These are phyloP conservation scores for Daldinia sp. DNA, from an alignment of 2,329 filamentous ascomycete species.

Conservation along the genomic window DNA sequence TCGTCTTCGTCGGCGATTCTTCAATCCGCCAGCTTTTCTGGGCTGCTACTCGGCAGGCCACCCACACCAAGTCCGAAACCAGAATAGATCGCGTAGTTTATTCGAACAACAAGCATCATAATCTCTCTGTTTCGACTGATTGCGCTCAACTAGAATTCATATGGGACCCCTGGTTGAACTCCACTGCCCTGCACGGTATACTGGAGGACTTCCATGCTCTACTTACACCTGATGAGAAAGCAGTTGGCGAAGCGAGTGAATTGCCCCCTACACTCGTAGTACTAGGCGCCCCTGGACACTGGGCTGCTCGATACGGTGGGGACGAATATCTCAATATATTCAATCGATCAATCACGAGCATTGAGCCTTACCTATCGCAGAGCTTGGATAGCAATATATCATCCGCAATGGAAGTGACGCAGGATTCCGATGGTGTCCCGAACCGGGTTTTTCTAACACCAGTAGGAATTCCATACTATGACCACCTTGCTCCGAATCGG, in stretches of 20 bases:
- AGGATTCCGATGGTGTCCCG: conserved; percentile 18
- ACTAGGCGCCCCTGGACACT: conserved; percentile 62
- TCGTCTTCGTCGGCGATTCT: conserved; percentile 70
- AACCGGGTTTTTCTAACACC: conserved; percentile 54
- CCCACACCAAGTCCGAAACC: background rate
- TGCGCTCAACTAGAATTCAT: conserved; percentile 62
- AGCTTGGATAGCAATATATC: conserved; percentile 37
- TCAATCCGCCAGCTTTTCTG: conserved; percentile 68
- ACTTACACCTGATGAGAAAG: conserved; percentile 29
- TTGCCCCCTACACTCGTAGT: conserved; percentile 57
- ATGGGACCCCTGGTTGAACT: conserved; percentile 71
- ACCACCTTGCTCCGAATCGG: conserved; percentile 52
- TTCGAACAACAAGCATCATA: conserved; percentile 51
- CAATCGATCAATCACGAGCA: conserved; percentile 53
- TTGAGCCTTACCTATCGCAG: conserved; percentile 51
- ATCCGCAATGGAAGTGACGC: background rate
- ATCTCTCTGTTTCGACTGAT: conserved; percentile 54
- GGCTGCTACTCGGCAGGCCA: conserved; percentile 52
- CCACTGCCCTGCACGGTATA: conserved; percentile 52
- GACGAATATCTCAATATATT: conserved; percentile 56
- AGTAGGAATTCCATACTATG: conserved; percentile 55
- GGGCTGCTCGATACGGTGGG: conserved; percentile 61
- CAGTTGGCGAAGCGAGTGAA: conserved; percentile 33
- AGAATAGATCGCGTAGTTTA: background rate
- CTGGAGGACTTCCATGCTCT: conserved; percentile 49